phyloP scores from a whole-genome alignment of 805 yeast species.

The Teunomyces pallodes region DNA sequence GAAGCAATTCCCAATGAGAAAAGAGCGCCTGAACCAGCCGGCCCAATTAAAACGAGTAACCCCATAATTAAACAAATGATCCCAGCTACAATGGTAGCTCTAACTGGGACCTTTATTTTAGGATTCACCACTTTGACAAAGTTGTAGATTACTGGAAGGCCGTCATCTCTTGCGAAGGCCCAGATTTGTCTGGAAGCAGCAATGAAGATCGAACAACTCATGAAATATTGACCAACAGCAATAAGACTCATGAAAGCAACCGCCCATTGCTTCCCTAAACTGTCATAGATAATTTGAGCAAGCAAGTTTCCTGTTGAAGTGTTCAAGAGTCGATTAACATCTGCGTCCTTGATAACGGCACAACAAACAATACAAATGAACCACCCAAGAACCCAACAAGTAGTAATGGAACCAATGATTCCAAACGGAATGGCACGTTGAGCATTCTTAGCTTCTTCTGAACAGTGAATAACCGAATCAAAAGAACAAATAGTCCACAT shows the following conservation, averaged over 20 bases:
- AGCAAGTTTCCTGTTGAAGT: conserved; percentile 57
- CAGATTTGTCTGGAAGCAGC: conserved; percentile 71
- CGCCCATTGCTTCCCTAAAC: conserved; percentile 65
- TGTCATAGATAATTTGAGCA: conserved; percentile 62
- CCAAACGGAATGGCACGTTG: conserved; percentile 64
- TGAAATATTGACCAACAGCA: conserved; percentile 59
- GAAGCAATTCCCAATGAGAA: conserved; percentile 65
- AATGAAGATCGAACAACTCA: conserved; percentile 61
- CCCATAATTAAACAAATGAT: conserved; percentile 52
- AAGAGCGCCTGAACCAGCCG: conserved; percentile 61
- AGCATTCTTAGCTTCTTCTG: conserved; percentile 68
- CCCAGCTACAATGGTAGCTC: conserved; percentile 59
- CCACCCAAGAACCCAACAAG: conserved; percentile 60
- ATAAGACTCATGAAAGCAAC: conserved; percentile 59
- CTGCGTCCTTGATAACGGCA: conserved; percentile 53
- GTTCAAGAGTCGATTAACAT: conserved; percentile 38
- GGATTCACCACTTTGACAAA: conserved; percentile 57
- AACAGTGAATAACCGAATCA: conserved; percentile 70
- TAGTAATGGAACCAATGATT: conserved; percentile 55
- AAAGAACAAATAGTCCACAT: conserved; percentile 77
- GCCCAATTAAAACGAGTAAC: conserved; percentile 51
- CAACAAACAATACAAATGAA: conserved; percentile 50
- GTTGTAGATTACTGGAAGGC: conserved; percentile 57
- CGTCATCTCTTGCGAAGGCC: conserved; percentile 78
- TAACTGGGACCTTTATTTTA: conserved; percentile 57